Evolutionary conservation across 768 basidiomycete species (phyloP).

Genomic region (Hygrocybe coccinea): DNA sequence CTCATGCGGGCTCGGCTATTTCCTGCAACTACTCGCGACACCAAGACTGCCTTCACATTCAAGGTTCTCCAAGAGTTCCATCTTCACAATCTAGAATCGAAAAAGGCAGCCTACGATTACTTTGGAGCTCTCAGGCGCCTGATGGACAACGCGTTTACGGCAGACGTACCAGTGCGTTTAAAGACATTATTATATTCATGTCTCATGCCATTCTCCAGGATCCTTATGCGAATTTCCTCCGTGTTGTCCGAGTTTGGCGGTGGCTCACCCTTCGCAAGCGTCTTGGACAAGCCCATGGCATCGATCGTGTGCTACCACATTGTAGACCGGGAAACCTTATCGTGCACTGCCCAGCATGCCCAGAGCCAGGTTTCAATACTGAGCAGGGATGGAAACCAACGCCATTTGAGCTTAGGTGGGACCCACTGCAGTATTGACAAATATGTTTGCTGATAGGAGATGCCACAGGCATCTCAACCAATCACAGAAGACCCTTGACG

Average conservation of each 20-base stretch:
- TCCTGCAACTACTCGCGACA: conserved; percentile 16
- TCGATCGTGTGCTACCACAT: conserved; percentile 9
- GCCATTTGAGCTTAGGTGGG: neutral
- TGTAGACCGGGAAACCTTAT: conserved; percentile 6
- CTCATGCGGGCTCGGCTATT: conserved; percentile 16
- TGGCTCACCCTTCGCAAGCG: conserved; percentile 6
- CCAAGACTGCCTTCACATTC: conserved; percentile 20
- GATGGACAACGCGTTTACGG: conserved; percentile 11
- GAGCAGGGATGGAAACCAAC: neutral
- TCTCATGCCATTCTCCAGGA: conserved; percentile 5
- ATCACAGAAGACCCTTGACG: conserved; percentile 15
- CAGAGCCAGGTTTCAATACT: conserved; percentile 10
- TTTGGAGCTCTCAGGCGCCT: conserved; percentile 13
- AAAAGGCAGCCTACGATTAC: conserved; percentile 16
- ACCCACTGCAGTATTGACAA: neutral
- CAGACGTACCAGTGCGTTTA: neutral
- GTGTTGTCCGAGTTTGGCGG: conserved; percentile 10
- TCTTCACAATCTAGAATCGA: conserved; percentile 3
- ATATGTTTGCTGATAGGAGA: neutral
- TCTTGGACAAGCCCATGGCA: conserved; percentile 13
- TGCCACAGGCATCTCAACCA: conserved; percentile 15
- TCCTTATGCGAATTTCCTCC: conserved; percentile 9
- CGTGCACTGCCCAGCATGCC: conserved; percentile 9
- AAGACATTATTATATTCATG: no score
- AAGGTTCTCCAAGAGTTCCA: conserved; percentile 16